Evolutionary conservation across 176 grass and related monocot genomes (phyloP).

Genomic region (Musa schizocarpa): DNA sequence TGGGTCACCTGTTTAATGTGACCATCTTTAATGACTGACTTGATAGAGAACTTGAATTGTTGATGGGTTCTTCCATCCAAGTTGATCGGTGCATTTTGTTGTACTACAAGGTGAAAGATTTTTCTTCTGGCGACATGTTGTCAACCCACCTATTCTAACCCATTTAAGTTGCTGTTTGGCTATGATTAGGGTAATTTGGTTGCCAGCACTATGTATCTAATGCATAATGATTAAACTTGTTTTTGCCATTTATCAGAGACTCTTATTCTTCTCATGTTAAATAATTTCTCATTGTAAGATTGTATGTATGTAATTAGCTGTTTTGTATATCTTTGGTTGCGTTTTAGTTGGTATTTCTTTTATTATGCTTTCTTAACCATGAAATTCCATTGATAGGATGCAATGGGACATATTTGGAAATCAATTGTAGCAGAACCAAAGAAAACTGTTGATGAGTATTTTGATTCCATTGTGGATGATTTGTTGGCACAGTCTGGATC

Average conservation of each 20-base stretch:
- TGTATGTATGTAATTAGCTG: not conserved
- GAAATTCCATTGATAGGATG: slow-evolving; percentile 44
- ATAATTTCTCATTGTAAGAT: not conserved
- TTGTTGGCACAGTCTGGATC: slow-evolving; percentile 91
- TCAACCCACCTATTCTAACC: not conserved
- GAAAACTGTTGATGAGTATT: slow-evolving; percentile 91
- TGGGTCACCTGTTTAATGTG: too few relatives aligned
- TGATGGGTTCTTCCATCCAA: not conserved
- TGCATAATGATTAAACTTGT: not conserved
- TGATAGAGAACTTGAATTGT: not conserved
- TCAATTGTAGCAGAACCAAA: slow-evolving; percentile 86
- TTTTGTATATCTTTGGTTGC: not conserved
- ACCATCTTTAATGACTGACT: too few relatives aligned
- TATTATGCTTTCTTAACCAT: slow-evolving; percentile 13
- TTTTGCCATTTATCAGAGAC: not conserved
- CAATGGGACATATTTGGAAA: slow-evolving; percentile 98
- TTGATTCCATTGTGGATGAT: slow-evolving; percentile 80
- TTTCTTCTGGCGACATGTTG: not conserved
- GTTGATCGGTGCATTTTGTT: not conserved
- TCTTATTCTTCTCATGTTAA: not conserved
- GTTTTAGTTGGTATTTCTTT: not conserved
- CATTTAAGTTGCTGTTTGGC: not conserved
- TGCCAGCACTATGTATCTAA: not conserved
- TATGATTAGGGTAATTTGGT: not conserved
- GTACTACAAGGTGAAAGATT: not conserved